Evolutionary conservation across 2,329 filamentous ascomycete species (phyloP).

Genomic region (Knufia petricola): DNA sequence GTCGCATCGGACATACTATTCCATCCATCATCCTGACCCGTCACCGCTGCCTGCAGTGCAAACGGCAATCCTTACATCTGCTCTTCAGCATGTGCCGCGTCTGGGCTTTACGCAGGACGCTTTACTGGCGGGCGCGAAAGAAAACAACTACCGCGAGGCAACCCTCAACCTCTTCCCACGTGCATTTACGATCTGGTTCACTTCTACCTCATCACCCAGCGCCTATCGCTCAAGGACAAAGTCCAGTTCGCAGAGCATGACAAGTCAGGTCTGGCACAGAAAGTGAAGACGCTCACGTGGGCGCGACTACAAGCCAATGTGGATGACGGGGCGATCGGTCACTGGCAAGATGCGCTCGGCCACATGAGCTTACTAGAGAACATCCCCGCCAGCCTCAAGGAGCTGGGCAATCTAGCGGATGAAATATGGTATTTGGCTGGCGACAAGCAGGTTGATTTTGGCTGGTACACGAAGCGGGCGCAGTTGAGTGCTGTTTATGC

Average conservation of each 20-base stretch:
- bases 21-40: conserved; percentile 56
- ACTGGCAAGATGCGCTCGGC: conserved; percentile 87
- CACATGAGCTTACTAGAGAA: conserved; percentile 80
- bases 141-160: conserved; percentile 78
- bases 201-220: conserved; percentile 62
- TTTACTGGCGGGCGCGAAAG: conserved; percentile 67
- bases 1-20: conserved; percentile 51
- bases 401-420: conserved; percentile 74
- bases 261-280: conserved; percentile 45
- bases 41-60: conserved; percentile 61
- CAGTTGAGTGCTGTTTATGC: conserved; percentile 60
- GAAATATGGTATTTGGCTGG: conserved; percentile 86
- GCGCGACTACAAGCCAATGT: conserved; percentile 65
- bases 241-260: conserved; percentile 29
- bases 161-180: conserved; percentile 72
- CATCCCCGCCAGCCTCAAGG: conserved; percentile 63
- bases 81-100: conserved; percentile 65
- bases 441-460: conserved; percentile 69
- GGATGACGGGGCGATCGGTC: conserved; percentile 51
- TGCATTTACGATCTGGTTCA: conserved; percentile 69
- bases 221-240: conserved; percentile 46
- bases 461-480: conserved; percentile 73
- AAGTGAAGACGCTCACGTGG: conserved; percentile 63
- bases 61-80: conserved; percentile 67
- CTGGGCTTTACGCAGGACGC: conserved; percentile 72